A percentile compares a stretch with the other conserved stretches of the same genome.
Evolutionary conservation across 495 filamentous ascomycete genomes (phyloP).

Genomic region (Parachaetomium inaequale): DNA sequence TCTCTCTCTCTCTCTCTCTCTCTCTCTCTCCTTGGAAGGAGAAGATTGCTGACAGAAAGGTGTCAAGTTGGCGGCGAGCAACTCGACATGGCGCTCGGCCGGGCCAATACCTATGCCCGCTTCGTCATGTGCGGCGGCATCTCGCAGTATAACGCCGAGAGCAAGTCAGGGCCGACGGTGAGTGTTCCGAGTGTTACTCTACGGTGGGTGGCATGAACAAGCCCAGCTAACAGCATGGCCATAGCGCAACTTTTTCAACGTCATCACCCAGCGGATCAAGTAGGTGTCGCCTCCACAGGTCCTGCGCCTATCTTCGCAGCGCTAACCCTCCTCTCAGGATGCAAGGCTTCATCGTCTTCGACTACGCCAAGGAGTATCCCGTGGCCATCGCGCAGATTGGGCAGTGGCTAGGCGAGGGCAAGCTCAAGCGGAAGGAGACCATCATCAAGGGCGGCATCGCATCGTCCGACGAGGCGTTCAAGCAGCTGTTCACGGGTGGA

Average conservation of each 20-base stretch:
- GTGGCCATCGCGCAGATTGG: constrained; percentile 46
- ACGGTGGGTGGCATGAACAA: no score
- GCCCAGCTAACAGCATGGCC: background rate
- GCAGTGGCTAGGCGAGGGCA: constrained; percentile 52
- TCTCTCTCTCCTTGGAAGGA: no score
- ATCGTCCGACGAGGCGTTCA: constrained; percentile 48
- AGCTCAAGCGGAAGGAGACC: constrained; percentile 54
- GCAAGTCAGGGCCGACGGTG: constrained; percentile 30
- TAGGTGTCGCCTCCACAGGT: background rate
- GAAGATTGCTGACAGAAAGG: background rate
- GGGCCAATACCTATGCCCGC: constrained; percentile 53
- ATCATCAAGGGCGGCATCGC: constrained; percentile 53
- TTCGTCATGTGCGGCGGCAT: constrained; percentile 59
- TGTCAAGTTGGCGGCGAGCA: constrained; percentile 56
- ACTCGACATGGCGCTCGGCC: constrained; percentile 56
- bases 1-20: no score
- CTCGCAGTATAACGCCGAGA: constrained; percentile 41
- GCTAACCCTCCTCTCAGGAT: constrained; percentile 34
- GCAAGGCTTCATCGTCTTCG: constrained; percentile 61
- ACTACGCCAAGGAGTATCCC: constrained; percentile 43
- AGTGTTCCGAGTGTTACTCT: background rate
- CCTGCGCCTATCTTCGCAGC: no score
- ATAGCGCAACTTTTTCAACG: constrained; percentile 30
- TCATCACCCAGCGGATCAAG: constrained; percentile 38
- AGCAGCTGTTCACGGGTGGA: constrained; percentile 51